Evolutionary conservation across 2,329 filamentous ascomycete species (phyloP).

Genomic region (Monilinia fructigena): DNA sequence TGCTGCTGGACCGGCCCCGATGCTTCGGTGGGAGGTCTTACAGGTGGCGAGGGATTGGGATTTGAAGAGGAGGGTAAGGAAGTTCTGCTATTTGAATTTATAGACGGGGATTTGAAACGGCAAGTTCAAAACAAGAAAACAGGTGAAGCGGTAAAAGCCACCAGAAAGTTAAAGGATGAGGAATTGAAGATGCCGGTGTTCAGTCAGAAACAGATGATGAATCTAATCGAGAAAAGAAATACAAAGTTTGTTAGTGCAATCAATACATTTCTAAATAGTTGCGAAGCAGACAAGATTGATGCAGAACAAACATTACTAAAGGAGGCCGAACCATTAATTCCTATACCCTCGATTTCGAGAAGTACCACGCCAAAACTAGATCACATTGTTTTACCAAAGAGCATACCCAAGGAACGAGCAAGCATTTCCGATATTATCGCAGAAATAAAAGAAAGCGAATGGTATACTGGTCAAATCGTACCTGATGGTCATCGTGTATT

Average conservation of each 20-base stretch:
- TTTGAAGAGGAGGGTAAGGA: constrained; percentile 51
- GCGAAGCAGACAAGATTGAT: constrained; percentile 62
- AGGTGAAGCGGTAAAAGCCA: constrained; percentile 67
- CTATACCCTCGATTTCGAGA: constrained; percentile 52
- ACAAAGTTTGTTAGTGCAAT: constrained; percentile 76
- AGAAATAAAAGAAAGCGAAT: constrained; percentile 77
- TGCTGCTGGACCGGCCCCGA: constrained; percentile 53
- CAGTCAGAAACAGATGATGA: constrained; percentile 88
- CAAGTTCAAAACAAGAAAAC: constrained; percentile 72
- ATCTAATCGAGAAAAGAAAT: constrained; percentile 86
- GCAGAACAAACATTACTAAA: constrained; percentile 63
- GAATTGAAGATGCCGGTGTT: constrained; percentile 88
- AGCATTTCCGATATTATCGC: constrained; percentile 79
- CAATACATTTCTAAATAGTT: constrained; percentile 73
- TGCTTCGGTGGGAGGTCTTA: constrained; percentile 56
- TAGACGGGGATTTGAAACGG: constrained; percentile 86
- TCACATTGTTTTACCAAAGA: constrained; percentile 56
- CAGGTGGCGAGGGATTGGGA: constrained; percentile 48
- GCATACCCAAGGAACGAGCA: constrained; percentile 78
- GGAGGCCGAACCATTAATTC: constrained; percentile 60
- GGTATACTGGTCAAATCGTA: constrained; percentile 92
- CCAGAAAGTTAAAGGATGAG: constrained; percentile 69
- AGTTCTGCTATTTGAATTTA: constrained; percentile 85
- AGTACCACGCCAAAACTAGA: constrained; percentile 40
- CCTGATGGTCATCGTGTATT: constrained; percentile 90